Evolutionary conservation across 495 filamentous ascomycete species (phyloP), one percentile per base, ranked within the genome.

Genomic region (Cudoniella acicularis): DNA sequence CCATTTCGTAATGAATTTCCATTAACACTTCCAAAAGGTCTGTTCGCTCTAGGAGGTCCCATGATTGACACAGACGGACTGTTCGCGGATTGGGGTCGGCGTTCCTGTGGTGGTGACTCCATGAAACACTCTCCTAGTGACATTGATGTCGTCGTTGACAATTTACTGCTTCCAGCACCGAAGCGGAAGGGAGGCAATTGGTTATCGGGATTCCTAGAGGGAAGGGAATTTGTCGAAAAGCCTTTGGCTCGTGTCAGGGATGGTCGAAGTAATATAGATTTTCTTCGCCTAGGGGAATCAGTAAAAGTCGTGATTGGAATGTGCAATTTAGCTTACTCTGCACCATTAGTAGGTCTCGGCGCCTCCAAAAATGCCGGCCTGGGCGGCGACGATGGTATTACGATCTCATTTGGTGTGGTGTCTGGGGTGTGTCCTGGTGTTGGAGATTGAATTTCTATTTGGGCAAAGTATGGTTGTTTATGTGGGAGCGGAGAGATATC

Each of bases 401-500:
- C 69, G 21, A 71, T 69, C 6, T 79, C 76, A 2, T 59, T 43
- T 25, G 20, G 73, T 30, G 10, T 26, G 9, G 9, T 13, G 3
- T 23, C 18, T 71, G 74, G 36, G 0, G 72, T 77, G 36, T 58
- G 71, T 25, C 77, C 74, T 0, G 87, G 85, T 1, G 83, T 86
- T 1, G 91, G 88, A 0, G 89, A 91, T 27, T 79, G 74, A 22
- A 88, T 70, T 56, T 87, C 83, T 23, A 90, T 71, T 59, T 87
- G 78, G 3, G 77, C 74, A 36, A 73, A 70, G 65, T 86, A 91
- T 10, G 89, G 79, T 21, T 82, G 79, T 75, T 97, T 98, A 71
- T 96, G 93, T 11, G 92, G 94, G 41, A 98, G 73, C 11, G 94
- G 94, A 20, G 92, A 96, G 74, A 96, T 87, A 64, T 98, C 95